A percentile compares a stretch with the other conserved stretches of the same genome.
phyloP scores from a whole-genome alignment of 2,329 filamentous ascomycete genomes.

The Colletotrichum sp. region DNA sequence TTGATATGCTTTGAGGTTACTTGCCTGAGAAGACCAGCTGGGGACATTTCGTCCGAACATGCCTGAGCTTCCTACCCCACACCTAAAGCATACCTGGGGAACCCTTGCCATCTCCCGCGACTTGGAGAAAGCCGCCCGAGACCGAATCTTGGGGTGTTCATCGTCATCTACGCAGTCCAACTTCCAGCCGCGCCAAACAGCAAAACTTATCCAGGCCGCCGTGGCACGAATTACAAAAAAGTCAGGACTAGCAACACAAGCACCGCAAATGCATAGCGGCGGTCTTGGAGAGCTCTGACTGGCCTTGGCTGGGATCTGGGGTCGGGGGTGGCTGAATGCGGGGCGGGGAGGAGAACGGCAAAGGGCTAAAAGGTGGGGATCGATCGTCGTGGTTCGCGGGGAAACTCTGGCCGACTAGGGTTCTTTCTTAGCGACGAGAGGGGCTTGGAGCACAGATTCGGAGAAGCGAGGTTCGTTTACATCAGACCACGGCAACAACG shows the following conservation, averaged over 20 bases:
- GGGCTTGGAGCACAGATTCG: not conserved
- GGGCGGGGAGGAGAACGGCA: not conserved
- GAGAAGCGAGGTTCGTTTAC: not conserved
- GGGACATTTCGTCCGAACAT: not conserved
- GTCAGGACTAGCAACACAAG: not conserved
- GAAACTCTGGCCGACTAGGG: constrained; percentile 12
- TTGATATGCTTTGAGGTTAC: not conserved
- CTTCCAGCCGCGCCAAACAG: not conserved
- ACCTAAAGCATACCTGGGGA: not conserved
- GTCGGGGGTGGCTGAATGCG: not conserved
- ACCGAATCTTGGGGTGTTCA: not conserved
- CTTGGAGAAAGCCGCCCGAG: not conserved
- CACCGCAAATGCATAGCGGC: constrained; percentile 1
- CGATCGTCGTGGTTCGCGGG: constrained; percentile 17
- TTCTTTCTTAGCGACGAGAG: not conserved
- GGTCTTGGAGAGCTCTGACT: constrained; percentile 4
- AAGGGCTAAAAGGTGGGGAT: not conserved
- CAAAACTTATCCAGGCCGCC: not conserved
- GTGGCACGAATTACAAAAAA: not conserved
- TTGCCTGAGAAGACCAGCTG: not conserved
- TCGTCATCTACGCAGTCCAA: not conserved
- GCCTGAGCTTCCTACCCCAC: not conserved
- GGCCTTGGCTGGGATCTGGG: not conserved
- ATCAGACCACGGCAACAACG: not conserved
- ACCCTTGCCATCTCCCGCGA: not conserved